These are phyloP conservation scores for Neurospora sp. DNA, from an alignment of 2,329 filamentous ascomycete genomes.

Conservation along the genomic window DNA sequence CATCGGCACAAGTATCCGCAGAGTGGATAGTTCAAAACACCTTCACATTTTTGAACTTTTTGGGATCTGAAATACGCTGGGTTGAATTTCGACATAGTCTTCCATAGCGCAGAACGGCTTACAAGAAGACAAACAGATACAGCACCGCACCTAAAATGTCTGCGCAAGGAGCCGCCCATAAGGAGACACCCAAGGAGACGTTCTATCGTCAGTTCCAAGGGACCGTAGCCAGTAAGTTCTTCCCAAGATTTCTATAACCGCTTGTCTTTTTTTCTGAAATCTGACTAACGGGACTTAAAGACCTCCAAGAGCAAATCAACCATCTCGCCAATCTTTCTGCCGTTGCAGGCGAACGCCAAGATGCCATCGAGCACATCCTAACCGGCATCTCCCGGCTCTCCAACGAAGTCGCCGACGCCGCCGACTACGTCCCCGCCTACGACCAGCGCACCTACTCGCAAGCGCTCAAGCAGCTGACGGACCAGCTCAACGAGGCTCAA, in stretches of 20 bases:
- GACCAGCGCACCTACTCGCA: conserved; percentile 78
- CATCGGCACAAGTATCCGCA: not conserved
- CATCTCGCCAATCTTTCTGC: conserved; percentile 52
- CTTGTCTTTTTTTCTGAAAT: not conserved
- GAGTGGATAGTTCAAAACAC: not conserved
- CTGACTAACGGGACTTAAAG: conserved; percentile 32
- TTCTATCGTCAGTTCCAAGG: conserved; percentile 80
- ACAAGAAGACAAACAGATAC: not conserved
- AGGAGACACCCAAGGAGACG: conserved; percentile 50
- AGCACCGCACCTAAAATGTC: not conserved
- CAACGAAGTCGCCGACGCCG: conserved; percentile 74
- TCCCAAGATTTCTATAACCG: not conserved
- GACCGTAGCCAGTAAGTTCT: conserved; percentile 54
- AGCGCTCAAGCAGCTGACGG: conserved; percentile 71
- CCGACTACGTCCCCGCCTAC: conserved; percentile 74
- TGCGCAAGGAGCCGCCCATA: not conserved
- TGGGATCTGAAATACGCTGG: not conserved
- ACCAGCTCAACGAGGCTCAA: conserved; percentile 63
- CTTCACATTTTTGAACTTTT: not conserved
- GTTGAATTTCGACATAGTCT: not conserved
- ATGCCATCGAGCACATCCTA: conserved; percentile 72
- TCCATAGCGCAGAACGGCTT: conserved; percentile 1
- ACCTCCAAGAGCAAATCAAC: conserved; percentile 65
- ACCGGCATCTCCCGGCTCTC: conserved; percentile 71
- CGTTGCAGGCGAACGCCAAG: conserved; percentile 63